These are phyloP conservation scores for Periconia sp. DNA, from an alignment of 2,329 filamentous ascomycete species.

Conservation along the genomic window DNA sequence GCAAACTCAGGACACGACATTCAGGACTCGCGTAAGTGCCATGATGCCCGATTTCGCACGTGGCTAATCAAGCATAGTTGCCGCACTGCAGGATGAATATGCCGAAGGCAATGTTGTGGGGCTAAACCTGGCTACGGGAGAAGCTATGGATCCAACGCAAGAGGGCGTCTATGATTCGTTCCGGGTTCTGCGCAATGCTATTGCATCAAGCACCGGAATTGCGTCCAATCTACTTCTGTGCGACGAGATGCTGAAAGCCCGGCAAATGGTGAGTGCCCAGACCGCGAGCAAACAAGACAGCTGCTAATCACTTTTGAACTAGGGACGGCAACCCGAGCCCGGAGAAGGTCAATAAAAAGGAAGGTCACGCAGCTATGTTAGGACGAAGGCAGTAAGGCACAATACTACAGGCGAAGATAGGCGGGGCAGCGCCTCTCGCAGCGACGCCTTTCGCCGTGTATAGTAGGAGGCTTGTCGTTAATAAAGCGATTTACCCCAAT, in stretches of 20 bases:
- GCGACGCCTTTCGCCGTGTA: constrained; percentile 12
- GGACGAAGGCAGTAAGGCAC: constrained; percentile 2
- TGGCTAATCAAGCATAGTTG: constrained; percentile 63
- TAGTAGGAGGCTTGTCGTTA: constrained; percentile 17
- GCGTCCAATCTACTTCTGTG: constrained; percentile 94
- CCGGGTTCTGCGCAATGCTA: constrained; percentile 89
- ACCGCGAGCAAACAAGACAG: too few species aligned
- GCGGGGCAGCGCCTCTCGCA: constrained; percentile 1
- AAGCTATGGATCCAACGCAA: constrained; percentile 93
- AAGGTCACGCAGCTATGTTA: constrained; percentile 6
- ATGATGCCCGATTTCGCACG: constrained; percentile 7
- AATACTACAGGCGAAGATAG: constrained; percentile 4
- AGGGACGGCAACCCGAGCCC: constrained; percentile 42
- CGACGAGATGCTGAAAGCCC: constrained; percentile 95
- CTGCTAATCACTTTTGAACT: constrained; percentile 8
- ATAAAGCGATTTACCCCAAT: constrained; percentile 13
- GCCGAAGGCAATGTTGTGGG: constrained; percentile 85
- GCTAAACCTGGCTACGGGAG: constrained; percentile 82
- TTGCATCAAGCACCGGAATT: constrained; percentile 93
- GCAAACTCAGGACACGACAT: constrained; percentile 97
- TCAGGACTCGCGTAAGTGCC: constrained; percentile 83
- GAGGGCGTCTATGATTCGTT: constrained; percentile 96
- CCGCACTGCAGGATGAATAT: constrained; percentile 83
- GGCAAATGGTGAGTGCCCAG: constrained; percentile 86
- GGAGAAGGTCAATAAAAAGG: constrained; percentile 28